phyloP scores from a whole-genome alignment of 2,329 filamentous ascomycete genomes.

The Arthroderma sp. region DNA sequence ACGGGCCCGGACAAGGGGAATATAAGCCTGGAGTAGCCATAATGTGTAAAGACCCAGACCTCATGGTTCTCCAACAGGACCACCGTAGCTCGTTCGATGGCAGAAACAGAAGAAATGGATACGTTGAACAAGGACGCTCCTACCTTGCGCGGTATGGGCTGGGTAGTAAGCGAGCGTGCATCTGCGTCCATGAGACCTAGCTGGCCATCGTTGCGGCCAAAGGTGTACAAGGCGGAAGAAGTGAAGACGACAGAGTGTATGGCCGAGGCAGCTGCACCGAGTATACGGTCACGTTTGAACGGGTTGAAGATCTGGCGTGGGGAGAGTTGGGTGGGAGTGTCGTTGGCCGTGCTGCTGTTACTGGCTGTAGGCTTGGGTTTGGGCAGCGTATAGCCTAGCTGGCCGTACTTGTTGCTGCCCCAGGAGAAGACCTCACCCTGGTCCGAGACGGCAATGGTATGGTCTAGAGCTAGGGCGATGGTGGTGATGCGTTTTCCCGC shows the following conservation, averaged over 20 bases:
- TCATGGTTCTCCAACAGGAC: conserved; percentile 76
- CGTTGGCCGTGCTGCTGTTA: conserved; percentile 48
- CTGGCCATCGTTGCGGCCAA: conserved; percentile 91
- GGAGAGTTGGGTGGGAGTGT: conserved; percentile 67
- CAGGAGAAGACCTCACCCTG: conserved; percentile 87
- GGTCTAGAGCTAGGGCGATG: conserved; percentile 83
- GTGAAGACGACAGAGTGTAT: conserved; percentile 89
- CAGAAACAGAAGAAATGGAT: conserved; percentile 64
- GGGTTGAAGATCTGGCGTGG: conserved; percentile 86
- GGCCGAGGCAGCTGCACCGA: conserved; percentile 75
- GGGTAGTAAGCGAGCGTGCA: conserved; percentile 77
- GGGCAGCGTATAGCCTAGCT: conserved; percentile 74
- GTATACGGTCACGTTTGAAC: conserved; percentile 70
- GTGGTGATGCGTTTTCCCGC: conserved; percentile 60
- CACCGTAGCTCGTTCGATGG: conserved; percentile 80
- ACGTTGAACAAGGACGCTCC: conserved; percentile 69
- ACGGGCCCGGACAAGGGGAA: conserved; percentile 61
- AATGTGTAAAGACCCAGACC: conserved; percentile 90
- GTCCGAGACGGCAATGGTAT: conserved; percentile 74
- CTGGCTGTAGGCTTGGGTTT: conserved; percentile 22
- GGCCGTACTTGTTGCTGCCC: conserved; percentile 76
- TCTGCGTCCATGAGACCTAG: conserved; percentile 90
- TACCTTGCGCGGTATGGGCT: conserved; percentile 70
- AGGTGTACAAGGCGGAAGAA: conserved; percentile 69
- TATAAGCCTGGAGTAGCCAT: conserved; percentile 81